A percentile compares a stretch with the other conserved stretches of the same genome.
These are phyloP conservation scores for Blastocystis sp. DNA, from an alignment of 352 stramenopile genomes.

Conservation along the genomic window DNA sequence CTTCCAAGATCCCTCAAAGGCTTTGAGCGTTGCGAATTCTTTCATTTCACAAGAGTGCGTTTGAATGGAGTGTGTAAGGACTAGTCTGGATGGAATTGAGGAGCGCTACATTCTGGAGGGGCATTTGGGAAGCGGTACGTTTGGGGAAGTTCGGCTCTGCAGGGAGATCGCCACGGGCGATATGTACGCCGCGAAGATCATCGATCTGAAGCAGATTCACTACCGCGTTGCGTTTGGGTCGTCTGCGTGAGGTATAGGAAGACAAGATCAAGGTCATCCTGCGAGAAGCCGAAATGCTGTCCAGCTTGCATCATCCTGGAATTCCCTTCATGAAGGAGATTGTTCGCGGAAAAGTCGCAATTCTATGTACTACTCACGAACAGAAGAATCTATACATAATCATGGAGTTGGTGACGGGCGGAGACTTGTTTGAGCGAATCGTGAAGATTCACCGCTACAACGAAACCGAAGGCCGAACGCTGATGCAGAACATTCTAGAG, in stretches of 20 bases:
- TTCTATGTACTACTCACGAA: slow-evolving; percentile 25
- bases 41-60: slow-evolving; percentile 37
- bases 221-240: slow-evolving; percentile 16
- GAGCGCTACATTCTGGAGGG: slow-evolving; percentile 72
- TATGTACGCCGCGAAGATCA: slow-evolving; percentile 74
- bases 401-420: slow-evolving; percentile 76
- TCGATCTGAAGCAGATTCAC: slow-evolving; percentile 72
- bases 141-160: slow-evolving; percentile 71
- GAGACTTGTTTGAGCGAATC: slow-evolving; percentile 85
- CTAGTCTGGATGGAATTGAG: slow-evolving; percentile 47
- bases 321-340: slow-evolving; percentile 69
- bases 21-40: slow-evolving; percentile 11
- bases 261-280: slow-evolving; percentile 71
- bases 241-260: slow-evolving; percentile 11
- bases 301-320: slow-evolving; percentile 70
- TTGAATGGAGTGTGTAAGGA: background rate
- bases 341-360: slow-evolving; percentile 11
- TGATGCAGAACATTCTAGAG: slow-evolving; percentile 76
- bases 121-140: slow-evolving; percentile 72
- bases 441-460: slow-evolving; percentile 85
- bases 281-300: slow-evolving; percentile 73
- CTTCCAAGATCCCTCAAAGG: slow-evolving; percentile 29
- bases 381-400: slow-evolving; percentile 73
- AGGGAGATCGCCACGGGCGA: slow-evolving; percentile 71
- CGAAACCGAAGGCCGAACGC: slow-evolving; percentile 84